Conservation (phyloP, 257 asterid species). For the Striga asiatica region DNA sequence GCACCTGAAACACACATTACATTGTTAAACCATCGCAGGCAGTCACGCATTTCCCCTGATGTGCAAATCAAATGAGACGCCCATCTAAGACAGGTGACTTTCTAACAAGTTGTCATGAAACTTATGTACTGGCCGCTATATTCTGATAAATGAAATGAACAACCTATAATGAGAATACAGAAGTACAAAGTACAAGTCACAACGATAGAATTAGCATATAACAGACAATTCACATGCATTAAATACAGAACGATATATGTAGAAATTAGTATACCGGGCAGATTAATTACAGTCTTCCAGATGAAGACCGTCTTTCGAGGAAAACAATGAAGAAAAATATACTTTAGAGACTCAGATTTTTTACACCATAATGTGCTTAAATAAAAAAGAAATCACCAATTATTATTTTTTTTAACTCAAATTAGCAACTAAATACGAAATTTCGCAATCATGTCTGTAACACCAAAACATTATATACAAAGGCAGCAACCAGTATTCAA, state of each 20-base stretch:
- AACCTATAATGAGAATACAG: background rate
- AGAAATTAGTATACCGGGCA: background rate
- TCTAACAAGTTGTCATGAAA: background rate
- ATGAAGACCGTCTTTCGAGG: background rate
- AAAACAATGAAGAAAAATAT: no score
- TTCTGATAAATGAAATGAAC: background rate
- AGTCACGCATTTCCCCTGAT: background rate
- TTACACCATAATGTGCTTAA: background rate
- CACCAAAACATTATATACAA: no score
- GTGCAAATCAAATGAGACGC: background rate
- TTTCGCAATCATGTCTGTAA: background rate
- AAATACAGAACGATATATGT: background rate
- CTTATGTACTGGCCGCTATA: background rate
- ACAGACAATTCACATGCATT: background rate
- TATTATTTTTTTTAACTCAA: background rate
- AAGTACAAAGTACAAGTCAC: background rate
- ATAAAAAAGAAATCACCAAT: background rate
- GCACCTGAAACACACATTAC: conserved; percentile 47
- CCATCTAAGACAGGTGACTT: background rate
- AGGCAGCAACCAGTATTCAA: background rate
- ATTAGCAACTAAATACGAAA: background rate
- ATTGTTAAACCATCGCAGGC: conserved; percentile 7
- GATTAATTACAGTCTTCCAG: no score
- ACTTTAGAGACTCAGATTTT: background rate
- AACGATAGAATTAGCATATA: background rate